A percentile compares a stretch with the other conserved stretches of the same genome.
Evolutionary conservation across 257 asterid species (phyloP).

Genomic region (Salvia rosmarinus): DNA sequence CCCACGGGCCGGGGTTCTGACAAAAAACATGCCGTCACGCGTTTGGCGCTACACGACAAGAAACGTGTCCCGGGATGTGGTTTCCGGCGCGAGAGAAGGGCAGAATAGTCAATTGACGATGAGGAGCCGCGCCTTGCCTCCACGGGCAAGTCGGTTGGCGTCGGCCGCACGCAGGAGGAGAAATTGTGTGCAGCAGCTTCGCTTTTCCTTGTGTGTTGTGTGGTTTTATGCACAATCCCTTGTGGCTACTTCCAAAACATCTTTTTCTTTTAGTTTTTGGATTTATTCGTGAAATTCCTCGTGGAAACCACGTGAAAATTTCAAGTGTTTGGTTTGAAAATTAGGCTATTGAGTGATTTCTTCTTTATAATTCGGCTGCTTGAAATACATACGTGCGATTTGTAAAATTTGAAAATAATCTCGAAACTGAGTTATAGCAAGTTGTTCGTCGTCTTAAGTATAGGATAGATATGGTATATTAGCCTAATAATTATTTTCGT

Average conservation of each 20-base stretch:
- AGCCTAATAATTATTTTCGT: no score
- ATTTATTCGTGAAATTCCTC: constrained; percentile 18
- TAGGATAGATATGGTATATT: no score
- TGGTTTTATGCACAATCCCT: constrained; percentile 14
- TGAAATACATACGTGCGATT: no score
- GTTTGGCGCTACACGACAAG: constrained; percentile 45
- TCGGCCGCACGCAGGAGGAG: constrained; percentile 39
- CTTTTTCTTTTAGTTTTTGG: constrained; percentile 34
- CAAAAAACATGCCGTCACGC: constrained; percentile 58
- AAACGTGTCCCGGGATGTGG: constrained; percentile 35
- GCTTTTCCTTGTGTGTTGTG: background rate
- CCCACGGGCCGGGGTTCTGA: constrained; percentile 38
- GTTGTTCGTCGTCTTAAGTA: no score
- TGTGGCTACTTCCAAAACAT: constrained; percentile 45
- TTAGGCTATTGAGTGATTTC: background rate
- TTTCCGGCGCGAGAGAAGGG: constrained; percentile 25
- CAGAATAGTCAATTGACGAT: constrained; percentile 28
- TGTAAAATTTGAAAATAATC: no score
- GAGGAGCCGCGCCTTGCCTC: constrained; percentile 13
- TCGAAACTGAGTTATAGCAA: no score
- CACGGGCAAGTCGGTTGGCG: constrained; percentile 38
- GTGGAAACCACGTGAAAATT: background rate
- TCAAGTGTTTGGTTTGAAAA: background rate
- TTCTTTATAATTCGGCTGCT: no score
- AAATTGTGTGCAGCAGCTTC: background rate